phyloP scores from a whole-genome alignment of 2,329 filamentous ascomycete species.

The Phaeoacremonium minimum region DNA sequence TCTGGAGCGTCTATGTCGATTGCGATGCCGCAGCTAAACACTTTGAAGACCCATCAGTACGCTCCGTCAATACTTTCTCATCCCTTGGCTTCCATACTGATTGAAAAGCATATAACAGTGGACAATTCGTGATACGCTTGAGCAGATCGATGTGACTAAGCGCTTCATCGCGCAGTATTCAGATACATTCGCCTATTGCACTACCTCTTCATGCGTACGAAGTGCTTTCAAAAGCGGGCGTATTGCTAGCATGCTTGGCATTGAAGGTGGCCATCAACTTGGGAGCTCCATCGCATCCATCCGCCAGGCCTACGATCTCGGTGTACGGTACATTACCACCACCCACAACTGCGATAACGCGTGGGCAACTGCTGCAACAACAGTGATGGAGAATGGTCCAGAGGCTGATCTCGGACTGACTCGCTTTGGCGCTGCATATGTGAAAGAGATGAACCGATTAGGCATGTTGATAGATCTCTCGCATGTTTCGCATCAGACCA shows the following conservation, averaged over 20 bases:
- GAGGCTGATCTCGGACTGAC: conserved; percentile 10
- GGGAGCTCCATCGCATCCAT: conserved; percentile 12
- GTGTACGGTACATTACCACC: conserved; percentile 23
- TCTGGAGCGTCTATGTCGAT: conserved; percentile 17
- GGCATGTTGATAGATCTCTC: conserved; percentile 19
- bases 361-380: conserved; percentile 12
- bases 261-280: conserved; percentile 16
- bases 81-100: not conserved
- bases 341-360: conserved; percentile 16
- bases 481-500: conserved; percentile 9
- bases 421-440: conserved; percentile 11
- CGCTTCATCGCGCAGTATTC: conserved; percentile 1
- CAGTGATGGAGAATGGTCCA: conserved; percentile 3
- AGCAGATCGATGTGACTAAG: conserved; percentile 4
- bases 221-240: conserved; percentile 12
- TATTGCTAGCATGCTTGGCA: conserved; percentile 19
- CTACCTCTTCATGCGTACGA: conserved; percentile 5
- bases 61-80: not conserved
- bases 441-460: conserved; percentile 22
- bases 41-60: not conserved
- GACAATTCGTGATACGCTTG: conserved; percentile 3
- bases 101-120: not conserved
- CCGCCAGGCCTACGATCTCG: conserved; percentile 16
- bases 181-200: not conserved
- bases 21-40: conserved; percentile 3